Conservation (phyloP, 768 basidiomycete species). For the Collybia nuda region DNA sequence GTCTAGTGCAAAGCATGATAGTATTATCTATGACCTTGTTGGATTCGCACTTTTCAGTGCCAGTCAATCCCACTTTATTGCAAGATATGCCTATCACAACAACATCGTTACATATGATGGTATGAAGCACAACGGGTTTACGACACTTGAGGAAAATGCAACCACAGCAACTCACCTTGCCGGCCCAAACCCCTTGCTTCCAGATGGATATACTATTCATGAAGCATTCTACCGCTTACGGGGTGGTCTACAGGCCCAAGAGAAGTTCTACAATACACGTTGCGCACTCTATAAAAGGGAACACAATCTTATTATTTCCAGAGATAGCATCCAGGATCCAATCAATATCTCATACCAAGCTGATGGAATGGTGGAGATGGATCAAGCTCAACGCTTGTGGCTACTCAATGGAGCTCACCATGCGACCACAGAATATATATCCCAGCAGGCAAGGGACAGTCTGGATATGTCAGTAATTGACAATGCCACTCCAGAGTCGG, state of each 20-base stretch:
- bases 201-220: constrained; percentile 9
- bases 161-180: constrained; percentile 9
- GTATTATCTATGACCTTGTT: constrained; percentile 19
- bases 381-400: constrained; percentile 9
- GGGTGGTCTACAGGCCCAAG: constrained; percentile 15
- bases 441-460: too few species aligned
- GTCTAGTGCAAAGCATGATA: constrained; percentile 1
- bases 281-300: neutral
- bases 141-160: constrained; percentile 6
- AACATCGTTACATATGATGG: constrained; percentile 22
- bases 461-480: too few species aligned
- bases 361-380: constrained; percentile 1
- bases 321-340: neutral
- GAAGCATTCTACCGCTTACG: constrained; percentile 17
- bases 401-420: constrained; percentile 6
- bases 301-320: constrained; percentile 6
- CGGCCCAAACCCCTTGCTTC: constrained; percentile 12
- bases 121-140: constrained; percentile 10
- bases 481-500: neutral
- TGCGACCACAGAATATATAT: constrained; percentile 13
- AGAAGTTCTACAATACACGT: constrained; percentile 12
- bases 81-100: constrained; percentile 14
- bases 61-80: constrained; percentile 19
- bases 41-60: constrained; percentile 19
- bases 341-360: constrained; percentile 3